A percentile compares a stretch with the other conserved stretches of the same genome.
Conservation (phyloP, 164 flowering plant genomes). For the Santalum album region DNA sequence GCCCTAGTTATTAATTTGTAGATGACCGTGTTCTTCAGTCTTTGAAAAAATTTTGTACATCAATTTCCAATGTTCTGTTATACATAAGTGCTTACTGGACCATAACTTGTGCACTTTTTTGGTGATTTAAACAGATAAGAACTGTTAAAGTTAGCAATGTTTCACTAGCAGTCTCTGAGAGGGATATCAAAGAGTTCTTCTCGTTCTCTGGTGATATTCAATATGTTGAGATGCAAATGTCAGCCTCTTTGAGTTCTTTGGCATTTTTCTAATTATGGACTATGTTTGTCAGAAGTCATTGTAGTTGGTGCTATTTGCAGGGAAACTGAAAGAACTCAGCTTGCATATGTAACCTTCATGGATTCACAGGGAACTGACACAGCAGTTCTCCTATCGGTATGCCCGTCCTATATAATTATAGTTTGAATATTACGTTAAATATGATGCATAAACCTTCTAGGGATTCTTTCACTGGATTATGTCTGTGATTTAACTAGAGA, state of each 20-base stretch:
- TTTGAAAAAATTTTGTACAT: background rate
- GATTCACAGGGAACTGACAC: slow-evolving; percentile 77
- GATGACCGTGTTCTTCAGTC: background rate
- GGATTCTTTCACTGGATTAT: no score
- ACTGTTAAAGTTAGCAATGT: slow-evolving; percentile 66
- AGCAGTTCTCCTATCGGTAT: slow-evolving; percentile 54
- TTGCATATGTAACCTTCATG: slow-evolving; percentile 77
- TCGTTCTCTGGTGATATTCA: slow-evolving; percentile 69
- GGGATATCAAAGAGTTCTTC: slow-evolving; percentile 60
- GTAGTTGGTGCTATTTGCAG: slow-evolving; percentile 24
- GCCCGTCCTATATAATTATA: slow-evolving; percentile 5
- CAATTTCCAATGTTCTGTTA: no score
- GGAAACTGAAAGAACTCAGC: slow-evolving; percentile 39
- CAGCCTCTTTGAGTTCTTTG: background rate
- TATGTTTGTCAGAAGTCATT: background rate
- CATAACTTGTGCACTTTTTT: no score
- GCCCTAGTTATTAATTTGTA: background rate
- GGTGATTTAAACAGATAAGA: slow-evolving; percentile 39
- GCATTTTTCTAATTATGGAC: background rate
- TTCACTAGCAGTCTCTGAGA: slow-evolving; percentile 36
- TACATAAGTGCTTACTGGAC: no score
- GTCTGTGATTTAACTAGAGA: no score
- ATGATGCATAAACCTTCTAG: background rate
- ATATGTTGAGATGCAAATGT: slow-evolving; percentile 67
- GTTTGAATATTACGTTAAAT: background rate